A percentile compares a stretch with the other conserved stretches of the same genome.
Evolutionary conservation across 345 rosid genomes (phyloP).

Genomic region (Conringia planisiliqua): DNA sequence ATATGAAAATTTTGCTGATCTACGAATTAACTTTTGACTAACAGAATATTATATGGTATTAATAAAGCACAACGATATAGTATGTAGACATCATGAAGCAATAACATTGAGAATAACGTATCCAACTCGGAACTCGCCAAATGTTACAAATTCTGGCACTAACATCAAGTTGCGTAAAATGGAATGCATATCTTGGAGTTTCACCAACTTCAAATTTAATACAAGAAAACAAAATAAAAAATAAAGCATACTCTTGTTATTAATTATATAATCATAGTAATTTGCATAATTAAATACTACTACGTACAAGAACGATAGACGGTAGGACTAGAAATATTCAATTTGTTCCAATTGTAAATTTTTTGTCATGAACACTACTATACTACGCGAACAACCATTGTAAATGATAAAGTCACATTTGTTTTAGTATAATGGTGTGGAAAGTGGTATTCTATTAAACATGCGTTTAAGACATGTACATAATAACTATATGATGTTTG

Average conservation of each 20-base stretch:
- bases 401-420: neutral
- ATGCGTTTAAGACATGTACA: neutral
- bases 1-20: neutral
- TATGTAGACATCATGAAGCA: neutral
- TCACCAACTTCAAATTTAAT: slow-evolving; percentile 3
- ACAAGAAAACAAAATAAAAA: neutral
- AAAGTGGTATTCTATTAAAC: neutral
- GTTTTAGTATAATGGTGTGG: neutral
- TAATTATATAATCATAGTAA: neutral
- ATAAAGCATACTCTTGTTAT: neutral
- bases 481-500: neutral
- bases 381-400: neutral
- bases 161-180: neutral
- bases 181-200: neutral
- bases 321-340: too few relatives aligned
- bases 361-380: neutral
- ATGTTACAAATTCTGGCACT: neutral
- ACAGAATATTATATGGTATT: neutral
- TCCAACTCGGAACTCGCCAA: slow-evolving; percentile 18
- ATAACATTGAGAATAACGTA: neutral
- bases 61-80: neutral
- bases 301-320: neutral
- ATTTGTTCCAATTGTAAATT: too few relatives aligned
- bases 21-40: neutral
- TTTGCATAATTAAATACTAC: neutral